Conservation (phyloP, 139 green algal species). For the Coelastrella sp. region DNA sequence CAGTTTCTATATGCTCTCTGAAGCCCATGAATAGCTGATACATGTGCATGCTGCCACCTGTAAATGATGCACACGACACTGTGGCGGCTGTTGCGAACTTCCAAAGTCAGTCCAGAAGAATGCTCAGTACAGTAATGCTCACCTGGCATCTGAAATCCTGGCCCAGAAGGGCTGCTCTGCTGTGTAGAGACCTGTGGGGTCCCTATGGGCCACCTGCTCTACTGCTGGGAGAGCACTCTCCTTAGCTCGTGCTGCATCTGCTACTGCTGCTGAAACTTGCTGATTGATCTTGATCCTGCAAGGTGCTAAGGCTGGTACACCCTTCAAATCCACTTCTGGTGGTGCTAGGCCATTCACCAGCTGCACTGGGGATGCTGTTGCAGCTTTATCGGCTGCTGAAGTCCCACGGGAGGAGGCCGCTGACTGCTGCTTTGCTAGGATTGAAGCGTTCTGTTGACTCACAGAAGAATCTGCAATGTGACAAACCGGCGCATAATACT, state of each 20-base stretch:
- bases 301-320: constrained; percentile 75
- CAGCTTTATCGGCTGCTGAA: background rate
- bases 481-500: background rate
- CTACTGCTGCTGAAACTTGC: constrained; percentile 32
- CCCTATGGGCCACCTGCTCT: constrained; percentile 52
- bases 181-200: constrained; percentile 70
- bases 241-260: background rate
- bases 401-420: constrained; percentile 1
- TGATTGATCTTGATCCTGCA: constrained; percentile 58
- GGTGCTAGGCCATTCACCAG: constrained; percentile 57
- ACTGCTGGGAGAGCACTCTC: constrained; percentile 48
- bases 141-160: constrained; percentile 61
- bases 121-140: background rate
- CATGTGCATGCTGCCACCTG: too few relatives aligned
- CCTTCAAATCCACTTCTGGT: constrained; percentile 63
- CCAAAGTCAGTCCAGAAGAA: too few relatives aligned
- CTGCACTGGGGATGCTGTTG: constrained; percentile 1
- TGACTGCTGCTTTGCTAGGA: constrained; percentile 29
- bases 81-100: too few relatives aligned
- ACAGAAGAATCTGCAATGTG: background rate
- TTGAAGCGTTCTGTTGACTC: background rate
- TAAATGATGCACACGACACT: too few relatives aligned
- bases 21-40: too few relatives aligned
- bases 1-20: too few relatives aligned
- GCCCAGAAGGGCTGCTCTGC: constrained; percentile 76